Evolutionary conservation across 352 stramenopile genomes (phyloP), one percentile per base, ranked within the genome.

Genomic region (Pythium aristosporum): DNA sequence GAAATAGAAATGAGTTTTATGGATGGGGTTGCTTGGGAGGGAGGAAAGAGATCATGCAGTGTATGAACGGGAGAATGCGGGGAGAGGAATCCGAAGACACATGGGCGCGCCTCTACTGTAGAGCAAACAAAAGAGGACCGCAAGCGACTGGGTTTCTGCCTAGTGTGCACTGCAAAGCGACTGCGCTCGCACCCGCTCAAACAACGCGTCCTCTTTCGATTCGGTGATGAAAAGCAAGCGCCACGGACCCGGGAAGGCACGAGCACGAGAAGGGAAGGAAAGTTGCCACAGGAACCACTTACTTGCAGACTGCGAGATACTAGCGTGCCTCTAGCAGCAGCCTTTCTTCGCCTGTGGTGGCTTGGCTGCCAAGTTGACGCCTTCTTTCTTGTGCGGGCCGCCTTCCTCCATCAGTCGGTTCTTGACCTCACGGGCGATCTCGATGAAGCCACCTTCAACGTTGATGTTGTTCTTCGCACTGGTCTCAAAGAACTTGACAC

Each of bases 401-500:
- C 87, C 87, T 73, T 96, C 87, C 68, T 94, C 85, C 85, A 92
- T 93, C 67, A 96, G 76, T 57, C 87, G 78, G 75, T 91, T 93
- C 80, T 96, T 96, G 30, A 96, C 87, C 75, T 96, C 87, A 55
- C 86, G 87, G 54, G 87, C 87, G 61, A 96, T 93, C 63, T 94
- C 83, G 59, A 96, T 91, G 72, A 96, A 96, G 56, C 87, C 87
- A 59, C 82, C 75, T 66, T 98, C 92, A 55, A 98, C 94, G 63
- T 98, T 98, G 70, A 97, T 96, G 80, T 98, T 96, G 79, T 98
- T 97, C 80, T 98, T 97, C 36, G 95, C 95, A 70, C 87, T 97
- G 44, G 90, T 97, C 75, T 98, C 95, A 67, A 98, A 98, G 71
- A 98, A 98, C 77, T 96, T 96, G 72, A 98, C 92, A 52, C 92